Evolutionary conservation across 768 basidiomycete genomes (phyloP), one percentile per base, ranked within the genome.

Genomic region (Lyophyllum semitale): DNA sequence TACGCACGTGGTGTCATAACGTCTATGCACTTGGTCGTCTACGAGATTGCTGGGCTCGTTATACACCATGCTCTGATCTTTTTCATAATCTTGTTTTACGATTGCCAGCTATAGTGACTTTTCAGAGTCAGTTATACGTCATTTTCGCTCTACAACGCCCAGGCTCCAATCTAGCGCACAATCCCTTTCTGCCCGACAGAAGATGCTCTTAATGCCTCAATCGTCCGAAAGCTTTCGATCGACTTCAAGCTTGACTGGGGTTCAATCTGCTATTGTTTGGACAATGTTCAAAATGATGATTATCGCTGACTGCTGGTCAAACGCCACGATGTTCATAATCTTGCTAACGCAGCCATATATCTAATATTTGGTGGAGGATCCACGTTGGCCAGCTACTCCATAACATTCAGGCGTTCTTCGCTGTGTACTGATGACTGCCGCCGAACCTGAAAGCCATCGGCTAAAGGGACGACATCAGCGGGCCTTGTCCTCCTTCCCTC

Each of bases 161-260:
- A n/a, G n/a, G n/a, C n/a, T n/a, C n/a, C n/a, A n/a, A n/a, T n/a
- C n/a, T n/a, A n/a, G n/a, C n/a, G n/a, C n/a, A 35, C 33, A 35
- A 9, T 35, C 8, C 4, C 33, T 13, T 22, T 40, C 38, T 18
- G 18, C 4, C 26, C 25, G 52, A 53, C 43, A 53, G 22, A 53
- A 53, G 52, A 52, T 53, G 42, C 52, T 53, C 43, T 23, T 53
- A 20, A 38, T 32, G 37, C 33, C n/a, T 33, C 23, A 23, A 37
- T 51, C 23, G 12, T 15, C 17, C 17, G 25, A 12, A 23, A 30
- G 13, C 13, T 18, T 45, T 22, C 43, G 6, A 26, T 6, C 13
- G 18, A 22, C 12, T 42, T 42, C 8, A 22, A 8, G 8, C 5
- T 11, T 26, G 3, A 18, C 4, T 44, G 8, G 22, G 15, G 26